A percentile compares a stretch with the other conserved stretches of the same genome.
These are phyloP conservation scores for Bolboschoenus planiculmis DNA, from an alignment of 176 grass and related monocot species.

Conservation along the genomic window DNA sequence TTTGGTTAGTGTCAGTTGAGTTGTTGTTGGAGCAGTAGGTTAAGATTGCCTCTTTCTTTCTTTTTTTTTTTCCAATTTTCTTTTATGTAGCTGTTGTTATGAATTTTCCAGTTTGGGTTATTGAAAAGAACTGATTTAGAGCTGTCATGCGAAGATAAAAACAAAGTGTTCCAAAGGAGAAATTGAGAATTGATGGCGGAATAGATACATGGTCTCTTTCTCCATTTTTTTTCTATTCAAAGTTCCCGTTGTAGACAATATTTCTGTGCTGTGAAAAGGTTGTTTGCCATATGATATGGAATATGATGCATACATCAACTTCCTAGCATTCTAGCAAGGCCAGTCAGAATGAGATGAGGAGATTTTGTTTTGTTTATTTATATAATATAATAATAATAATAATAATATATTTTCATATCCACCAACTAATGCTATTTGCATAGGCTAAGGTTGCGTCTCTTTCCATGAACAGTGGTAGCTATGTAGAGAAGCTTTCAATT, in stretches of 20 bases:
- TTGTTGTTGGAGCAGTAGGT: slow-evolving; percentile 30
- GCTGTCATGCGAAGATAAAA: slow-evolving; percentile 10
- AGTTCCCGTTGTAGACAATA: slow-evolving; percentile 1
- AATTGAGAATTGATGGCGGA: slow-evolving; percentile 19
- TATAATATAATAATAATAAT: too few species aligned
- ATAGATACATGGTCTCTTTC: slow-evolving; percentile 8
- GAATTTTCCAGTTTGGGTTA: slow-evolving; percentile 23
- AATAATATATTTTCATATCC: not conserved
- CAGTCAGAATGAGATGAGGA: slow-evolving; percentile 27
- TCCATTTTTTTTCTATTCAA: not conserved
- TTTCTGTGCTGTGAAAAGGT: not conserved
- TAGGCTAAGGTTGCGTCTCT: slow-evolving; percentile 61
- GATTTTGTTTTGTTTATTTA: slow-evolving; percentile 5
- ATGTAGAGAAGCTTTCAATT: slow-evolving; percentile 5
- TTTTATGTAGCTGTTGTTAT: slow-evolving; percentile 18
- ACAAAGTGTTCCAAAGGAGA: slow-evolving; percentile 14
- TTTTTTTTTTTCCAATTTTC: slow-evolving; percentile 18
- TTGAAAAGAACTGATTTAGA: slow-evolving; percentile 22
- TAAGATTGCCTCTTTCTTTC: slow-evolving; percentile 33
- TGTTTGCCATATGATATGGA: slow-evolving; percentile 10
- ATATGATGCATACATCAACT: slow-evolving; percentile 26
- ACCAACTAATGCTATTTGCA: slow-evolving; percentile 20
- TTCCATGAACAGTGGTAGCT: slow-evolving; percentile 25
- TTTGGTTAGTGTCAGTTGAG: slow-evolving; percentile 42
- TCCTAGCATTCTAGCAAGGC: slow-evolving; percentile 23